Evolutionary conservation across 495 filamentous ascomycete species (phyloP), one percentile per base, ranked within the genome.

Genomic region (Penicillium canescens): DNA sequence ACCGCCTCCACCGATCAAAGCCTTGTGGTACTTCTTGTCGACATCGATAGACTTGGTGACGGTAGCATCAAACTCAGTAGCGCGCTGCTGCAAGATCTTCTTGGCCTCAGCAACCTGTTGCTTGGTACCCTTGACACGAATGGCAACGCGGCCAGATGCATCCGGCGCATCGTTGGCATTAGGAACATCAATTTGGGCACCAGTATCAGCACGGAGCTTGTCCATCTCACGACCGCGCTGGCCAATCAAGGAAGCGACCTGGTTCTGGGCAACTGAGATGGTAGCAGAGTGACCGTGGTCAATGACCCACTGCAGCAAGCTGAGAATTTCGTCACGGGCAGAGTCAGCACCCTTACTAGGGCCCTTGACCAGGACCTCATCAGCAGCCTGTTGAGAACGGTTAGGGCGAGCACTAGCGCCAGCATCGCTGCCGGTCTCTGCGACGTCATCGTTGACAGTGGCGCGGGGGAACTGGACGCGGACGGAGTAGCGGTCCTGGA

Each of bases 381-480:
- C 90, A 16, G 88, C 73, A 38, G 81, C 87, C 70, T 96, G 93
- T 61, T 88, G 85, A 42, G 72, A 37, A 35, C 87, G 86, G 46
- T 78, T 80, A 42, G 76, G 71, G 57, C 84, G 86, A 41, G 73
- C 60, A 18, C 18, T 18, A 34, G 68, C 70, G 35, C 86, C 89
- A 49, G 76, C 76, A 53, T 95, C 91, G 56, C 87, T 92, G 34
- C 79, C 77, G 36, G 77, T 81, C 64, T 92, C 92, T 1, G 75
- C 80, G 45, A 78, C 76, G 53, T 95, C 92, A 52, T 80, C 84
- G 50, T 61, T 62, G 39, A 79, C 75, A n/a, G 79, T 69, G 3
- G 84, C 85, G 20, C 88, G 84, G 38, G 94, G 94, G 77, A 99
- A 98, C 68, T 95, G 91, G 56, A 99, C 91, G 46, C 91, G 87